phyloP scores from a whole-genome alignment of 176 grass and related monocot genomes.

The Phyllostachys edulis region DNA sequence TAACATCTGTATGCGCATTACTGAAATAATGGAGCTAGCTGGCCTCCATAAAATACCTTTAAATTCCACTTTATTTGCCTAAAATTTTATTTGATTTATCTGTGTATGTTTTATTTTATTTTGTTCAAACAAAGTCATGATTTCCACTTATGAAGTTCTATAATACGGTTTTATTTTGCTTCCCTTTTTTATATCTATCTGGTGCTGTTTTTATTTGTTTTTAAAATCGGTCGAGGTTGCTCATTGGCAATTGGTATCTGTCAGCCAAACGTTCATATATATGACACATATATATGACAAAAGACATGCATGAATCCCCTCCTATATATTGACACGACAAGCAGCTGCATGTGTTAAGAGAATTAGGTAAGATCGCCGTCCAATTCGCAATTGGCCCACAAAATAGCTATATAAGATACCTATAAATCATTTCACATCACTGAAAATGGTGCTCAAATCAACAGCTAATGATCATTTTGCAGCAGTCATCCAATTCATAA shows the following conservation, averaged over 20 bases:
- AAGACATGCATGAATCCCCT: too few relatives aligned
- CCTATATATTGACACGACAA: neutral
- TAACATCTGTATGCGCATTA: neutral
- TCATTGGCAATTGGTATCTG: neutral
- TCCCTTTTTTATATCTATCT: neutral
- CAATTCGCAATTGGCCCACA: slow-evolving; percentile 4
- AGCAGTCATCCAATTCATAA: slow-evolving; percentile 12
- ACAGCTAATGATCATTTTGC: slow-evolving; percentile 24
- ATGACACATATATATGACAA: too few relatives aligned
- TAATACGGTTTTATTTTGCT: too few relatives aligned
- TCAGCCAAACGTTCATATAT: neutral
- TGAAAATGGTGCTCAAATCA: slow-evolving; percentile 13
- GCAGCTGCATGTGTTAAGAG: slow-evolving; percentile 21
- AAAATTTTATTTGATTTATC: neutral
- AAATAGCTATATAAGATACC: neutral
- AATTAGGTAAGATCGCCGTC: slow-evolving; percentile 17
- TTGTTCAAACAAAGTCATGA: neutral
- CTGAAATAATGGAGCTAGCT: neutral
- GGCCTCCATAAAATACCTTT: neutral
- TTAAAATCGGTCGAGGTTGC: neutral
- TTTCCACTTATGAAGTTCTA: neutral
- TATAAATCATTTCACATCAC: slow-evolving; percentile 16
- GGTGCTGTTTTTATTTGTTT: neutral
- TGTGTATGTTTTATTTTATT: neutral
- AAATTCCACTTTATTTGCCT: neutral